Evolutionary conservation across 257 asterid genomes (phyloP).

Genomic region (Capsicum pubescens): DNA sequence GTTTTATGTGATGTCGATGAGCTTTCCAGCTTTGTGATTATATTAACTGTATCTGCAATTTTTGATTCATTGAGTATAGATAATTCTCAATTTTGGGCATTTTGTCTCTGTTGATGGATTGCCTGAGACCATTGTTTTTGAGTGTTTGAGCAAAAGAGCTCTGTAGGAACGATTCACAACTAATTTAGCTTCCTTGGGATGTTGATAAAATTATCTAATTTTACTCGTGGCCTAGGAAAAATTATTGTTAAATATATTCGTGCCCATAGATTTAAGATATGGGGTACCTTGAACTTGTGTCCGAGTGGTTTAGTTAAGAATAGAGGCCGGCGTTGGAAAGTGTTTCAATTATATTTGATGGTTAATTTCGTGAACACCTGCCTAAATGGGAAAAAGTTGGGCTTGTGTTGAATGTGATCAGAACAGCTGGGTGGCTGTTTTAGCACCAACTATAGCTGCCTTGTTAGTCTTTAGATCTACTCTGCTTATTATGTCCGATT

Average conservation of each 20-base stretch:
- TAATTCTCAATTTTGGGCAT: background rate
- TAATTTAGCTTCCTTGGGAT: background rate
- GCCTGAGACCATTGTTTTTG: background rate
- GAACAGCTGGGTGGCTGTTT: background rate
- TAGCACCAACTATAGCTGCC: background rate
- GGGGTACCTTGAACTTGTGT: background rate
- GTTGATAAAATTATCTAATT: background rate
- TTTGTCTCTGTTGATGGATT: background rate
- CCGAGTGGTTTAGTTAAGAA: background rate
- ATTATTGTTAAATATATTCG: background rate
- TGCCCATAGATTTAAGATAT: background rate
- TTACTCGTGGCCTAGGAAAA: background rate
- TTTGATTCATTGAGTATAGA: background rate
- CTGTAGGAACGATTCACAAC: background rate
- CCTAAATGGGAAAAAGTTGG: conserved; percentile 3
- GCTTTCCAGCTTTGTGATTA: background rate
- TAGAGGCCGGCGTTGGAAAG: background rate
- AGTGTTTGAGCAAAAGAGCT: background rate
- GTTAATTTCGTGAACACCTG: background rate
- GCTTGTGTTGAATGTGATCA: background rate
- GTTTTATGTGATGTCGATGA: background rate
- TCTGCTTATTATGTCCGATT: background rate
- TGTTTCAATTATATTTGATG: background rate
- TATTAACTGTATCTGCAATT: background rate
- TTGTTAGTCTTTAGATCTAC: background rate